Conservation (phyloP, 208 protist species). For the Tetramitus jugosus region DNA sequence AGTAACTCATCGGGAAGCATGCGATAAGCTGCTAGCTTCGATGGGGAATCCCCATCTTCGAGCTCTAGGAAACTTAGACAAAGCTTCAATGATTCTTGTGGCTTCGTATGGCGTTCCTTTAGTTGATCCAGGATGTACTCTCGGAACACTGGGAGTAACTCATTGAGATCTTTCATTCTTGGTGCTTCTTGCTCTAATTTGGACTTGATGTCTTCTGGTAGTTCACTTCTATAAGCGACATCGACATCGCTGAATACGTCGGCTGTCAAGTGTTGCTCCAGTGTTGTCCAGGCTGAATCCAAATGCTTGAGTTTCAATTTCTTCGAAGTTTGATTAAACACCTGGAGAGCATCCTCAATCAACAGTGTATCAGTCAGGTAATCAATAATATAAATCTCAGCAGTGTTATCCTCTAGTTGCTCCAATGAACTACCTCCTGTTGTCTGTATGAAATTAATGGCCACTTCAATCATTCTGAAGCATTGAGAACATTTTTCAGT, state of each 20-base stretch:
- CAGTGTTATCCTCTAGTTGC: too few relatives aligned
- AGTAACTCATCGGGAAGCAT: too few relatives aligned
- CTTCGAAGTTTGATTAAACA: background rate
- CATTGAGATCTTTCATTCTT: too few relatives aligned
- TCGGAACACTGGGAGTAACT: too few relatives aligned
- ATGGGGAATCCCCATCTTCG: too few relatives aligned
- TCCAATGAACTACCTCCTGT: background rate
- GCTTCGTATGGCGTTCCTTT: too few relatives aligned
- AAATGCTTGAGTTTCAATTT: conserved; percentile 12
- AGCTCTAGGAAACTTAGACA: too few relatives aligned
- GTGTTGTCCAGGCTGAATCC: background rate
- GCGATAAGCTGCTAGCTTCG: too few relatives aligned
- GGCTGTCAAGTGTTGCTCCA: background rate
- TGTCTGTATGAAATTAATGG: conserved; percentile 12
- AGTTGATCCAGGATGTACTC: too few relatives aligned
- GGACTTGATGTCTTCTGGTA: too few relatives aligned
- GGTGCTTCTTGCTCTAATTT: too few relatives aligned
- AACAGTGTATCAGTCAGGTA: background rate
- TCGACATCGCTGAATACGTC: background rate
- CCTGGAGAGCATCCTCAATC: background rate
- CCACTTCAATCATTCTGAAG: conserved; percentile 12
- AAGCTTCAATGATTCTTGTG: too few relatives aligned
- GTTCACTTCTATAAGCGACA: background rate
- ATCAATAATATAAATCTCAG: background rate
- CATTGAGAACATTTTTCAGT: background rate